Conservation (phyloP, 225 moss, liverwort and hornwort species). For the Pseudisothecium myosuroides region DNA sequence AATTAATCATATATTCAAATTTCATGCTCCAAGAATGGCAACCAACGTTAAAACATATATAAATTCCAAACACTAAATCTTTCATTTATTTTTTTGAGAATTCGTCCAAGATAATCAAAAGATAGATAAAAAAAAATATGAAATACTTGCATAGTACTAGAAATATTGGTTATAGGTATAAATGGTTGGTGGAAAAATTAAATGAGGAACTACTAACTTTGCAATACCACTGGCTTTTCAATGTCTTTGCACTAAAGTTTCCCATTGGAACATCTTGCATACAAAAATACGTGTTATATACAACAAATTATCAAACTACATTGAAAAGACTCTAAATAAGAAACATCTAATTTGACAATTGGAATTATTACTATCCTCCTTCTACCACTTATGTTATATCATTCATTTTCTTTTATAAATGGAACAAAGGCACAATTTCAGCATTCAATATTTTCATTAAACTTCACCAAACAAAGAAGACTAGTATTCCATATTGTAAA, state of each 20-base stretch:
- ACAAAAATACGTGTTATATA: neutral
- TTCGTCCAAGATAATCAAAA: neutral
- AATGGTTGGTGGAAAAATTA: neutral
- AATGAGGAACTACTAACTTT: neutral
- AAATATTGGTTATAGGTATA: too few relatives aligned
- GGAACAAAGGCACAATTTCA: neutral
- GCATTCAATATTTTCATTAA: neutral
- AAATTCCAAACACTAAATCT: neutral
- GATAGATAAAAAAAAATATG: neutral
- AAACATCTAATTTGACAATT: neutral
- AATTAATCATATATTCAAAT: neutral
- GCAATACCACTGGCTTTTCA: neutral
- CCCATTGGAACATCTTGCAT: conserved; percentile 15
- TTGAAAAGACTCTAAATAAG: neutral
- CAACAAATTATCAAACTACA: neutral
- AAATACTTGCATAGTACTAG: neutral
- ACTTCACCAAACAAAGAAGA: neutral
- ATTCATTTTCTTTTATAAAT: neutral
- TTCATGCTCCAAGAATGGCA: neutral
- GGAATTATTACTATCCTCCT: too few relatives aligned
- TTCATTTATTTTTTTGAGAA: too few relatives aligned
- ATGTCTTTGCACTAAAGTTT: neutral
- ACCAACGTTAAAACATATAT: neutral
- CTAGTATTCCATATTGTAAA: neutral
- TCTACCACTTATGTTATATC: too few relatives aligned